Evolutionary conservation across 140 eudicot species (phyloP), one percentile per base, ranked within the genome.

Genomic region (Ambrosia hybrid): DNA sequence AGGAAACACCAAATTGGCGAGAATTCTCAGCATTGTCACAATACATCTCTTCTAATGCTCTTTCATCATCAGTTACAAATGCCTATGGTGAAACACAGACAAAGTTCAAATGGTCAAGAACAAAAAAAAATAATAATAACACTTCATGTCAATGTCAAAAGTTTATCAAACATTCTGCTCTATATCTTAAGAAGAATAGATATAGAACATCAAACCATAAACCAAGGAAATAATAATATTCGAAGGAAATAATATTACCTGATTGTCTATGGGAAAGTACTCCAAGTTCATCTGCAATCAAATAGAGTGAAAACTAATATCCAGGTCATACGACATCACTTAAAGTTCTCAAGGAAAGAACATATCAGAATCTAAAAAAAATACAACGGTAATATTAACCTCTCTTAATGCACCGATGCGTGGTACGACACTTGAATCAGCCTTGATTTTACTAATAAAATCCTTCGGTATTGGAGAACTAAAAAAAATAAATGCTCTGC

Each of bases 361-460:
- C n/a, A 15, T 63, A 65, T 60, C 68, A 49, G 43, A 73, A 58
- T 21, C 13, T 7, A 3, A 36, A 57, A 15, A 21, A 64, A 15
- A 21, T 21, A n/a, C n/a, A 17, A 77, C 41, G 69, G 65, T 39
- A 64, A 80, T 34, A 58, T 60, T 75, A 69, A 92, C 99, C 97
- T 94, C 99, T 79, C 97, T 79, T 72, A 94, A 67, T 70, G 92
- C 97, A 82, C 99, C 96, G 68, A 94, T 86, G 67, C 99, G 99
- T 12, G 96, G 91, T 67, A 88, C 51, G 14, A 91, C 97, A 86
- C 90, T 94, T 21, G 83, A 58, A 78, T 94, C 99, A 72, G 81
- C 81, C 87, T 94, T 94, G 66, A 94, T 86, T 77, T 79, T 91
- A 76, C 69, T 39, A 39, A 94, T 58, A 62, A 88, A 80, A 8